Percentiles rank a stretch among this genome's conserved stretches.
phyloP scores from a whole-genome alignment of 2,329 filamentous ascomycete genomes.

The Emydomyces testavorans region DNA sequence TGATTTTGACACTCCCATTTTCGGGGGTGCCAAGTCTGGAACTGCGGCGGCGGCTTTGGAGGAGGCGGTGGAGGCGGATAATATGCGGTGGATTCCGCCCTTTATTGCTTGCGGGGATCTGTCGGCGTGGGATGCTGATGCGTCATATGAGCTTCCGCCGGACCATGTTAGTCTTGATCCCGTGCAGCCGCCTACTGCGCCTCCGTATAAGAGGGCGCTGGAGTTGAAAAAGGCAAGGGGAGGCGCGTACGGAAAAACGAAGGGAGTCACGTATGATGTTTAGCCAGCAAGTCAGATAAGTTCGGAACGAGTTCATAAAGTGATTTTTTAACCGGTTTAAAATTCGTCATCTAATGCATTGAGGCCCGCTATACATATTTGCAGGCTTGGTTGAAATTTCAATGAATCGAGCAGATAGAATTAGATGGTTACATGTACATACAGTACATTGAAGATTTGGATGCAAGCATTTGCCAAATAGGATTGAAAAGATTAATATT shows the following conservation, averaged over 20 bases:
- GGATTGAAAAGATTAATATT: not conserved
- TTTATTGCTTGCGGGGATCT: conserved; percentile 97
- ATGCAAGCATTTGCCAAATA: too few relatives aligned
- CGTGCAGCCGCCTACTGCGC: conserved; percentile 87
- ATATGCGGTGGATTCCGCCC: conserved; percentile 69
- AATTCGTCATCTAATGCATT: too few relatives aligned
- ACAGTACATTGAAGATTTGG: too few relatives aligned
- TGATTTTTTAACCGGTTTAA: not conserved
- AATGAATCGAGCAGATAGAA: too few relatives aligned
- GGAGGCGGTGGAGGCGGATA: conserved; percentile 32
- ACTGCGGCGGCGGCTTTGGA: conserved; percentile 17
- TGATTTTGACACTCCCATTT: conserved; percentile 30
- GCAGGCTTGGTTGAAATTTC: too few relatives aligned
- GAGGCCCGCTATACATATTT: too few relatives aligned
- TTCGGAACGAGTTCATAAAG: not conserved
- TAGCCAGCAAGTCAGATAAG: not conserved
- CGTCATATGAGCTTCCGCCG: conserved; percentile 79
- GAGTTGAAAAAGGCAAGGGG: conserved; percentile 68
- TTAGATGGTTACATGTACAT: too few relatives aligned
- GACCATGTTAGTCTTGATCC: conserved; percentile 80
- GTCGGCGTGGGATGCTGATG: conserved; percentile 89
- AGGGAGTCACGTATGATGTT: conserved; percentile 21
- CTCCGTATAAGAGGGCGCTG: conserved; percentile 82
- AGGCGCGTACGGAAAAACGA: conserved; percentile 65
- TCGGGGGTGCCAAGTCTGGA: conserved; percentile 30